These are phyloP conservation scores for Trichosporon sp. DNA, from an alignment of 1,284 basidiomycete species.

Conservation along the genomic window DNA sequence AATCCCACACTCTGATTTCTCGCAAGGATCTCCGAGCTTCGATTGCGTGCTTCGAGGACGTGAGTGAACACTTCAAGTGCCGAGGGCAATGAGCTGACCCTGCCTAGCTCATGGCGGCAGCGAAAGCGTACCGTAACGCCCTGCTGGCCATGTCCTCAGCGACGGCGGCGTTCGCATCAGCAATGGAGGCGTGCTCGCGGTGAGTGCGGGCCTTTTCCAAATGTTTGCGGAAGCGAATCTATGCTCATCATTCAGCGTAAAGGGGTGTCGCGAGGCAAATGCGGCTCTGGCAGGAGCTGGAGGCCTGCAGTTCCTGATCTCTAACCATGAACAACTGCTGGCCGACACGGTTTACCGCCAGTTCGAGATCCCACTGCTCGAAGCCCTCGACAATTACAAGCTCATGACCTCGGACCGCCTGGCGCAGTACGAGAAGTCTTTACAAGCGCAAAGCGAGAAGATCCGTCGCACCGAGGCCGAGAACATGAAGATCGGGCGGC, in stretches of 20 bases:
- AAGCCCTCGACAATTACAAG: conserved; percentile 73
- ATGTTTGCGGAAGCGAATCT: not conserved
- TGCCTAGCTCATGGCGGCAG: conserved; percentile 65
- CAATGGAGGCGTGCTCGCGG: conserved; percentile 76
- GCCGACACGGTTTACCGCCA: conserved; percentile 81
- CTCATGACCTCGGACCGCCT: conserved; percentile 61
- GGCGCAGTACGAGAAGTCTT: conserved; percentile 67
- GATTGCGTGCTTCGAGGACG: conserved; percentile 48
- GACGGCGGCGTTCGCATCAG: conserved; percentile 79
- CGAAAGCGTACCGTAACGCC: conserved; percentile 76
- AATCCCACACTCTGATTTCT: conserved; percentile 42
- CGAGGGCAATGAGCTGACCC: not conserved
- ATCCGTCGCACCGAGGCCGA: conserved; percentile 85
- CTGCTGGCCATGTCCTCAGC: conserved; percentile 77
- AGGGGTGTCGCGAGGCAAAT: conserved; percentile 44
- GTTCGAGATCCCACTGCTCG: conserved; percentile 81
- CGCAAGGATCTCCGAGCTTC: conserved; percentile 46
- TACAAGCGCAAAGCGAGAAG: conserved; percentile 74
- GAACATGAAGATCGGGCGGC: conserved; percentile 65
- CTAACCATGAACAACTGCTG: conserved; percentile 86
- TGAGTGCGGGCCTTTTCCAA: conserved; percentile 48
- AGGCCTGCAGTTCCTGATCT: conserved; percentile 84
- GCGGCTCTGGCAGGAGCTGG: conserved; percentile 64
- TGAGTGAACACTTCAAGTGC: conserved; percentile 16
- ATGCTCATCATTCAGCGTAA: conserved; percentile 29